These are phyloP conservation scores for Esteya vermicola DNA, from an alignment of 2,329 filamentous ascomycete species.

Conservation along the genomic window DNA sequence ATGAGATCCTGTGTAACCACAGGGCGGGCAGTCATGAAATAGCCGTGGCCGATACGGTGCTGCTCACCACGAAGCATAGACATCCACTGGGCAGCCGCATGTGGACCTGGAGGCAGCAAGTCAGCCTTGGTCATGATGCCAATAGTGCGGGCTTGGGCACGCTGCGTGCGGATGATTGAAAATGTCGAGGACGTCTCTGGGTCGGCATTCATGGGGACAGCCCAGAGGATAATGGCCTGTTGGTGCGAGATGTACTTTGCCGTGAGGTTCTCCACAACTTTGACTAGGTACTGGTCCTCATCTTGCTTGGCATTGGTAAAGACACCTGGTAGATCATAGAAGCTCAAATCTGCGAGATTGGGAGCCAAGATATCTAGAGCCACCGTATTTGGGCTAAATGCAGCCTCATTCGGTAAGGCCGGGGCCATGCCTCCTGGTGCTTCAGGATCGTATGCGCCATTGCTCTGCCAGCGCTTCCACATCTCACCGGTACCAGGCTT, in stretches of 20 bases:
- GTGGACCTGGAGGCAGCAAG: constrained; percentile 38
- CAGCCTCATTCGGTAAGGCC: constrained; percentile 35
- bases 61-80: constrained; percentile 47
- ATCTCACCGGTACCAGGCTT: constrained; percentile 25
- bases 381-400: constrained; percentile 74
- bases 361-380: constrained; percentile 62
- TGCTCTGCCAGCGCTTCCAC: constrained; percentile 5
- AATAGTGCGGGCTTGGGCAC: constrained; percentile 45
- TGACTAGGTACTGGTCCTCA: constrained; percentile 53
- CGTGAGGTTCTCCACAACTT: constrained; percentile 58
- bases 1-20: constrained; percentile 11
- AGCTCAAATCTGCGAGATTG: constrained; percentile 57
- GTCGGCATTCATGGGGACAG: constrained; percentile 65
- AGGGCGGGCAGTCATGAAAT: constrained; percentile 63
- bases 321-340: constrained; percentile 75
- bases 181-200: constrained; percentile 62
- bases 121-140: constrained; percentile 83
- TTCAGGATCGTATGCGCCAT: constrained; percentile 16
- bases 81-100: constrained; percentile 39
- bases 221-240: constrained; percentile 63
- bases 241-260: constrained; percentile 53
- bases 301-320: constrained; percentile 55
- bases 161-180: constrained; percentile 42
- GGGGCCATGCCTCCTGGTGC: too few relatives aligned
- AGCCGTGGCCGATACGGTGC: constrained; percentile 57